phyloP scores from a whole-genome alignment of 1,284 basidiomycete genomes.

The Hypsizygus ulmarius region DNA sequence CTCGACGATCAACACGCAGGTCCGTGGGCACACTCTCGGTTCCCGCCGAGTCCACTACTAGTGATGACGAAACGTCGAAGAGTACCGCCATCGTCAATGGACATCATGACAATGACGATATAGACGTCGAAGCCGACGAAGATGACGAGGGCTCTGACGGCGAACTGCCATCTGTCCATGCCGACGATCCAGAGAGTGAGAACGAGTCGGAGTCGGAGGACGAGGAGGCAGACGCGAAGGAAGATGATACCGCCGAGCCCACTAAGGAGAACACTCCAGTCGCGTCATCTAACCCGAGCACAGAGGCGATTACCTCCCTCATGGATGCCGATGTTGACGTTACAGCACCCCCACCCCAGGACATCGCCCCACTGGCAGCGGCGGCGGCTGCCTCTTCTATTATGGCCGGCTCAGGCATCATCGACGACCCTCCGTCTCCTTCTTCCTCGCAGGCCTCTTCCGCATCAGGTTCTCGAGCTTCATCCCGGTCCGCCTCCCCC shows the following conservation, averaged over 20 bases:
- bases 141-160: conserved; percentile 21
- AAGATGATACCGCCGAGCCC: conserved; percentile 13
- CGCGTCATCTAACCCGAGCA: neutral
- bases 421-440: conserved; percentile 35
- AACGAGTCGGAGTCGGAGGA: conserved; percentile 20
- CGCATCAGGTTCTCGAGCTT: conserved; percentile 25
- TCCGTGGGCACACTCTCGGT: conserved; percentile 11
- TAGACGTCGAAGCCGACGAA: conserved; percentile 14
- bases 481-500: conserved; percentile 46
- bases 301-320: conserved; percentile 8
- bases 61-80: conserved; percentile 13
- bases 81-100: conserved; percentile 19
- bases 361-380: conserved; percentile 39
- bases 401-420: conserved; percentile 46
- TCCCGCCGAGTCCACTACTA: conserved; percentile 3
- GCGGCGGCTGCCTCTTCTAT: conserved; percentile 48
- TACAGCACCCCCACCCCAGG: conserved; percentile 34
- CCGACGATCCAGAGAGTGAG: conserved; percentile 34
- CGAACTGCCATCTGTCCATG: conserved; percentile 12
- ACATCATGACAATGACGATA: conserved; percentile 21
- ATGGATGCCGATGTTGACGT: conserved; percentile 37
- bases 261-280: conserved; percentile 13
- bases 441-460: conserved; percentile 33
- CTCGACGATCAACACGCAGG: conserved; percentile 16
- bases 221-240: conserved; percentile 17